Evolutionary conservation across 75 land plant species (phyloP).

Genomic region (Cunninghamia lanceolata): DNA sequence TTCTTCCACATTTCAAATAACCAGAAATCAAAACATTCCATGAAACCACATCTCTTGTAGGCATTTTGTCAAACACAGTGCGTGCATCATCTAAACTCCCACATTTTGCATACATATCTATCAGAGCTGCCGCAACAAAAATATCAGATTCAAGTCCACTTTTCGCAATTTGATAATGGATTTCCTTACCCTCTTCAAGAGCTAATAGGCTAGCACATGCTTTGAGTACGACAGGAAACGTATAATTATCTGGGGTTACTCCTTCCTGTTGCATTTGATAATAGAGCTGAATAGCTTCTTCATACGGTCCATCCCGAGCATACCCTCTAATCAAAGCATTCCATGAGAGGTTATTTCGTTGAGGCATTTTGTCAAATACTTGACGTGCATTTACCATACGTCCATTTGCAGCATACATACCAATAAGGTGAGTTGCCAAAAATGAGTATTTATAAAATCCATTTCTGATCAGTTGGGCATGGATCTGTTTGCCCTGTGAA

Average conservation of each 20-base stretch:
- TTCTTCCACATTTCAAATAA: constrained; percentile 21
- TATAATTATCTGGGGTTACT: constrained; percentile 39
- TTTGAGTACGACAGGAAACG: constrained; percentile 38
- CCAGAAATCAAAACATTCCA: constrained; percentile 35
- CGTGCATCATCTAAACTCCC: constrained; percentile 26
- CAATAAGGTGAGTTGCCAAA: constrained; percentile 8
- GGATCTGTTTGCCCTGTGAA: neutral
- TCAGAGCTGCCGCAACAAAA: constrained; percentile 19
- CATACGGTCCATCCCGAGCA: constrained; percentile 24
- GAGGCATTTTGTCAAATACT: constrained; percentile 21
- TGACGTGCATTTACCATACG: constrained; percentile 17
- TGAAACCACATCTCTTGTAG: constrained; percentile 21
- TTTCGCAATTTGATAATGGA: constrained; percentile 16
- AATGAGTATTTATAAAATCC: neutral
- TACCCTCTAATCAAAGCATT: constrained; percentile 44
- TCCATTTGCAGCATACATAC: constrained; percentile 23
- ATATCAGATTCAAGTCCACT: constrained; percentile 25
- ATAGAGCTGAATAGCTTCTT: constrained; percentile 20
- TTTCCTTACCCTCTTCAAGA: constrained; percentile 13
- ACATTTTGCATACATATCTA: constrained; percentile 34
- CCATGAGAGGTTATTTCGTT: constrained; percentile 30
- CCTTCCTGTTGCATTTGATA: constrained; percentile 29
- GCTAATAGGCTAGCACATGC: constrained; percentile 31
- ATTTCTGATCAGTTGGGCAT: neutral
- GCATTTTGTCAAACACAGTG: constrained; percentile 21